Evolutionary conservation across 164 flowering plant species (phyloP).

Genomic region (Magnolia sinica): DNA sequence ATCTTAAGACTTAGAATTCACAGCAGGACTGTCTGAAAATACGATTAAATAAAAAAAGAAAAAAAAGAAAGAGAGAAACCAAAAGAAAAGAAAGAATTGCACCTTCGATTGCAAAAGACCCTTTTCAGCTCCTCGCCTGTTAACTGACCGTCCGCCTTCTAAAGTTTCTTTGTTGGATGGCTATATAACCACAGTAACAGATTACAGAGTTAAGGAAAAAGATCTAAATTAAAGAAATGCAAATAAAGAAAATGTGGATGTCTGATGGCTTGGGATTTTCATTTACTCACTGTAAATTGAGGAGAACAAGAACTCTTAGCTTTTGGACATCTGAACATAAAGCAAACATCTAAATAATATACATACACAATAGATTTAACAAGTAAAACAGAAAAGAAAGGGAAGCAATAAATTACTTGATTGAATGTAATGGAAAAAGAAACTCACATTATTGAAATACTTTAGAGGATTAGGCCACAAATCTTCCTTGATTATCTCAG

Average conservation of each 20-base stretch:
- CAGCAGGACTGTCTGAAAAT: neutral
- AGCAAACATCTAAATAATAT: no score
- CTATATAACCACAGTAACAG: neutral
- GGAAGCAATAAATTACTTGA: no score
- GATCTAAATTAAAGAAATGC: neutral
- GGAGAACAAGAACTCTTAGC: neutral
- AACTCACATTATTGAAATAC: conserved; percentile 45
- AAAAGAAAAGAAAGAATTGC: neutral
- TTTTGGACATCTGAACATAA: no score
- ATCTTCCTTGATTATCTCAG: conserved; percentile 53
- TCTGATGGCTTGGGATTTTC: neutral
- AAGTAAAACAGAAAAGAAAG: no score
- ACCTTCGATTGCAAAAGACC: conserved; percentile 78
- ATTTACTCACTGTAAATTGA: neutral
- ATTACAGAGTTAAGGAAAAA: neutral
- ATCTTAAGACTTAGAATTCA: conserved; percentile 48
- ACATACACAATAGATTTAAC: no score
- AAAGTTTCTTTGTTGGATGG: conserved; percentile 75
- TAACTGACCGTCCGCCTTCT: conserved; percentile 80
- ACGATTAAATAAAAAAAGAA: no score
- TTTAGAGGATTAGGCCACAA: conserved; percentile 55
- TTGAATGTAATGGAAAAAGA: neutral
- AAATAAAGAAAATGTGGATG: neutral
- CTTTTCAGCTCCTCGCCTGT: conserved; percentile 73
- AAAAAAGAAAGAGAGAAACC: neutral